Evolutionary conservation across 495 filamentous ascomycete genomes (phyloP), one percentile per base, ranked within the genome.

Genomic region (Aeminium ludgeri): DNA sequence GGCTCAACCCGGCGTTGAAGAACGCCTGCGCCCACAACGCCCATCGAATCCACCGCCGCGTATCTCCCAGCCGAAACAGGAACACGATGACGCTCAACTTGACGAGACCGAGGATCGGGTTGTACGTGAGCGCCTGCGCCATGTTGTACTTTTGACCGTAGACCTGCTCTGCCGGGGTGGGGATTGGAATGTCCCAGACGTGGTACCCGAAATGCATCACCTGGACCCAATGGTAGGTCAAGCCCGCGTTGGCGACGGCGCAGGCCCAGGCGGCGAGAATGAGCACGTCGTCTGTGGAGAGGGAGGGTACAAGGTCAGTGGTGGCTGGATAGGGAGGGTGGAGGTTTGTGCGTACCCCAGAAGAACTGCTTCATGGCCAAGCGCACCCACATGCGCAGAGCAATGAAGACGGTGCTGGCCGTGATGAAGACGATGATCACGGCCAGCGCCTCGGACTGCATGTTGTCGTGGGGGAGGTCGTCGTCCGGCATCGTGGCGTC

Each of bases 121-220:
- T 77, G 52, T 80, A 79, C 17, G 78, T 49, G 20, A 76, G 62
- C 49, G 78, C 72, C n/a, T 71, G 65, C 2, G 66, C 66, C 20
- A 69, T 72, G 43, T 69, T 47, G 32, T 39, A 48, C 31, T 54
- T 53, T 17, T 43, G 6, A 0, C 34, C 38, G 2, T 19, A 12
- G 6, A 49, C 40, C 19, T 41, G 36, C 30, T 54, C 28, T 6
- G 29, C 35, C 8, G 37, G 7, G 2, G 36, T 46, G 17, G 40
- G 41, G 16, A 41, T 42, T 10, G 41, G 45, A 17, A 48, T 15
- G 25, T 52, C 50, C 10, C 18, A 27, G 15, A 28, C 20, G 36
- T 52, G 50, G 30, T 52, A 49, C 7, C 50, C 50, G 12, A 6
- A 16, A 5, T 13, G 17, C 12, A 5, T 34, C 31, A 4, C 6